A percentile compares a stretch with the other conserved stretches of the same genome.
Conservation (phyloP, 768 basidiomycete genomes). For the Astraeus odoratus region DNA sequence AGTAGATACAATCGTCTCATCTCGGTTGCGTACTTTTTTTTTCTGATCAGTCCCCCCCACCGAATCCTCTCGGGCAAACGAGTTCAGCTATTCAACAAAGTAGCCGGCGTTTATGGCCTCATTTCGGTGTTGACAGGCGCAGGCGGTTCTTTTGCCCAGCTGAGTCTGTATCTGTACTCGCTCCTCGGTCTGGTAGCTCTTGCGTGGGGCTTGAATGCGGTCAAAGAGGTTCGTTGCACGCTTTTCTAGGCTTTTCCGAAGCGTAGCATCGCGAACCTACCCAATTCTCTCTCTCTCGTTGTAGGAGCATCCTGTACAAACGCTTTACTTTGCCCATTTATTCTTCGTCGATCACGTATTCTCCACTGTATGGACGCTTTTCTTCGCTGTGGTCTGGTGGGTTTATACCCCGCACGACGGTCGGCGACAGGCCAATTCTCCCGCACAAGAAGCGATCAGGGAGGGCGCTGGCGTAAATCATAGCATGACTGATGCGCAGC, state of each 20-base stretch:
- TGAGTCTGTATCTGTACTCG: slow-evolving; percentile 92
- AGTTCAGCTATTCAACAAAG: slow-evolving; percentile 95
- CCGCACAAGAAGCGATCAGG: slow-evolving; percentile 84
- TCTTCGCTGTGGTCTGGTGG: slow-evolving; percentile 91
- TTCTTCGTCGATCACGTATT: slow-evolving; percentile 91
- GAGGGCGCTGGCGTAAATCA: slow-evolving; percentile 45
- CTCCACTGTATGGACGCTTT: slow-evolving; percentile 85
- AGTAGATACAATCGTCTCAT: slow-evolving; percentile 22
- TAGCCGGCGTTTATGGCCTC: slow-evolving; percentile 94
- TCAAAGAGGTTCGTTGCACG: slow-evolving; percentile 61
- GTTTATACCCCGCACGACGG: slow-evolving; percentile 89
- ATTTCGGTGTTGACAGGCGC: slow-evolving; percentile 86
- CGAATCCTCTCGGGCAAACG: too few species aligned
- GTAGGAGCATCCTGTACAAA: slow-evolving; percentile 84
- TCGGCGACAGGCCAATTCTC: slow-evolving; percentile 67
- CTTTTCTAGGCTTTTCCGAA: slow-evolving; percentile 5
- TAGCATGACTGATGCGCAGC: slow-evolving; percentile 57
- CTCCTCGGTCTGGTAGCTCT: slow-evolving; percentile 73
- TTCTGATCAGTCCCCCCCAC: too few species aligned
- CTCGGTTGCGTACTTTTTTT: slow-evolving; percentile 6
- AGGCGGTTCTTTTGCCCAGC: slow-evolving; percentile 88
- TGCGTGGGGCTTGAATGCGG: slow-evolving; percentile 82
- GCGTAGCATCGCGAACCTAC: neutral
- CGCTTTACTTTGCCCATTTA: slow-evolving; percentile 84
- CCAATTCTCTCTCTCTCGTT: slow-evolving; percentile 5